A percentile compares a stretch with the other conserved stretches of the same genome.
Evolutionary conservation across 192 early-diverging fungal genomes (phyloP).

Genomic region (Phycomyces blakesleeanus): DNA sequence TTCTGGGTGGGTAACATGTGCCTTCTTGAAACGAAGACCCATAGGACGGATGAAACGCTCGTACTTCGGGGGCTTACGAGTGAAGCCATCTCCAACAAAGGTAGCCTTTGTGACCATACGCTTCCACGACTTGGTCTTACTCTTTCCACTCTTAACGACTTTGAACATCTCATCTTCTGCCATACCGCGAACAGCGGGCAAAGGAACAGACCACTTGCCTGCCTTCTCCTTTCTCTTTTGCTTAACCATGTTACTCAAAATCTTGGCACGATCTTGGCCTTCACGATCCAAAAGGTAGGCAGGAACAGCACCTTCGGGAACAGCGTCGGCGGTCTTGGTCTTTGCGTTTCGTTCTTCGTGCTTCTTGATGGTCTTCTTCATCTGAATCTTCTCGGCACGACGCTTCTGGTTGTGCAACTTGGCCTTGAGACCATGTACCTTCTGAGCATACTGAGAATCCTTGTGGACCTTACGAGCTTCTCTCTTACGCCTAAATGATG

Average conservation of each 20-base stretch:
- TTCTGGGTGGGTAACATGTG: slow-evolving; percentile 98
- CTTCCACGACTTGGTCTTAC: slow-evolving; percentile 96
- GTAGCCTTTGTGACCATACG: slow-evolving; percentile 98
- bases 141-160: slow-evolving; percentile 92
- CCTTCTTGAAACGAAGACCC: slow-evolving; percentile 97
- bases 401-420: slow-evolving; percentile 99
- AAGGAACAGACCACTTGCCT: slow-evolving; percentile 94
- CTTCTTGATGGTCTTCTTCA: slow-evolving; percentile 99
- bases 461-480: slow-evolving; percentile 93
- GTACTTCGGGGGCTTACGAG: slow-evolving; percentile 99
- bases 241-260: slow-evolving; percentile 98
- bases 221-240: slow-evolving; percentile 99
- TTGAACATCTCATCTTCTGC: slow-evolving; percentile 99
- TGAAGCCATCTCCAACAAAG: slow-evolving; percentile 98
- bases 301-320: slow-evolving; percentile 94
- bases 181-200: slow-evolving; percentile 98
- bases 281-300: slow-evolving; percentile 98
- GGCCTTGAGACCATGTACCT: slow-evolving; percentile 95
- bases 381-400: slow-evolving; percentile 97
- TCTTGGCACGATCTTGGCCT: slow-evolving; percentile 94
- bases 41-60: slow-evolving; percentile 98
- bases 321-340: slow-evolving; percentile 85
- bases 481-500: slow-evolving; percentile 75
- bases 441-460: slow-evolving; percentile 87
- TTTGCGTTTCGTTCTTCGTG: slow-evolving; percentile 97